phyloP scores from a whole-genome alignment of 2,329 filamentous ascomycete species.

The Clarireedia homoeocarpa region DNA sequence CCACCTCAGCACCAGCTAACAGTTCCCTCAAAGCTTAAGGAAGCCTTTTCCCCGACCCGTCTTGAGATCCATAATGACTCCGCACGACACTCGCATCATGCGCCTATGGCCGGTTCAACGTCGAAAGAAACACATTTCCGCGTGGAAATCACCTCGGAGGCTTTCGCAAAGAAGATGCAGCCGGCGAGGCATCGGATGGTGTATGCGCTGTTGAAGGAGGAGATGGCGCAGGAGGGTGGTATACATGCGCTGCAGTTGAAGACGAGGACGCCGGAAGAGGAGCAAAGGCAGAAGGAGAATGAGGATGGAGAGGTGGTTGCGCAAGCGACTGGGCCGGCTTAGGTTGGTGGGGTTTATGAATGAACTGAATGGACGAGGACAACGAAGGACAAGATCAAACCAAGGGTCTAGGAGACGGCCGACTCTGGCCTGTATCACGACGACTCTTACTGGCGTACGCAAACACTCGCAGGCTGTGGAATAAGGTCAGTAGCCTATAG shows the following conservation, averaged over 20 bases:
- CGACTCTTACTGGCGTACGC: too few species aligned
- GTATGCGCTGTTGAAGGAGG: constrained; percentile 79
- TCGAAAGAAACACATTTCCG: constrained; percentile 90
- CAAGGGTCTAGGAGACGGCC: too few species aligned
- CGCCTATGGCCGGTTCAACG: constrained; percentile 72
- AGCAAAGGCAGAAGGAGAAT: constrained; percentile 43
- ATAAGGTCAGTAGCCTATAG: too few species aligned
- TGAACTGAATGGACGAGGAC: background rate
- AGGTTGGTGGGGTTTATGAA: background rate
- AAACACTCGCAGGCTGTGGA: too few species aligned
- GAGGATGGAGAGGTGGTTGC: constrained; percentile 11
- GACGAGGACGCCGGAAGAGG: constrained; percentile 84
- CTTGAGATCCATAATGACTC: constrained; percentile 94
- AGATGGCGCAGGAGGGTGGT: constrained; percentile 78
- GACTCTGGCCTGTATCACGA: too few species aligned
- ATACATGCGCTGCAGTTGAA: constrained; percentile 89
- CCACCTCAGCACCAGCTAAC: background rate
- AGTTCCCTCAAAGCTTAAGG: constrained; percentile 59
- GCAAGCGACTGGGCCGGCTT: constrained; percentile 1
- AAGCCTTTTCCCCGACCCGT: constrained; percentile 63
- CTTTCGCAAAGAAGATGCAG: constrained; percentile 75
- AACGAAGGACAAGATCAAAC: too few species aligned
- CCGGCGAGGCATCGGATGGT: constrained; percentile 86
- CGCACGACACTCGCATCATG: constrained; percentile 83
- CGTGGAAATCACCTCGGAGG: constrained; percentile 72